A percentile compares a stretch with the other conserved stretches of the same genome.
phyloP scores from a whole-genome alignment of 805 yeast species.

The Starmerella gropengiesseri region DNA sequence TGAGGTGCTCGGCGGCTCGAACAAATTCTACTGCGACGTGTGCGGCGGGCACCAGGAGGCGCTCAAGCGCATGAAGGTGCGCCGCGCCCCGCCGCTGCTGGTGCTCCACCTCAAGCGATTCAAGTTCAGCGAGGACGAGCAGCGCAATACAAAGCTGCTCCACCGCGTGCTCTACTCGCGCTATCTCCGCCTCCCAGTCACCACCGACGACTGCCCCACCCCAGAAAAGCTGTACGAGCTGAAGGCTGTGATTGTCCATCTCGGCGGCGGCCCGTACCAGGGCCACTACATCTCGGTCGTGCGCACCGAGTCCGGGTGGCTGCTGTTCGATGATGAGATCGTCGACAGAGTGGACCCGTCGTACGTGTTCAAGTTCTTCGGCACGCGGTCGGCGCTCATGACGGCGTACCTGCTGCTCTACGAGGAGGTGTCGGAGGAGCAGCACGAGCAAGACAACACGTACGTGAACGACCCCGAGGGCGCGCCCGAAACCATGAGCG shows the following conservation, averaged over 20 bases:
- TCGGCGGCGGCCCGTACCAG: slow-evolving; percentile 96
- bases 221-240: slow-evolving; percentile 63
- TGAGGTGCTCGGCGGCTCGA: slow-evolving; percentile 75
- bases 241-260: slow-evolving; percentile 79
- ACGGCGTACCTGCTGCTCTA: slow-evolving; percentile 87
- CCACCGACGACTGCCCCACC: slow-evolving; percentile 44
- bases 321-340: slow-evolving; percentile 88
- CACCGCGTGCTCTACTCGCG: slow-evolving; percentile 75
- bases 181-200: slow-evolving; percentile 51
- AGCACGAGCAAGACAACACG: slow-evolving; percentile 14
- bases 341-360: slow-evolving; percentile 79
- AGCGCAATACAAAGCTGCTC: slow-evolving; percentile 73
- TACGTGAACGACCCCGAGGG: slow-evolving; percentile 1
- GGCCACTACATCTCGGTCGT: slow-evolving; percentile 90
- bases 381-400: slow-evolving; percentile 77
- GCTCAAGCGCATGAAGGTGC: slow-evolving; percentile 73
- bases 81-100: slow-evolving; percentile 62
- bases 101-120: slow-evolving; percentile 84
- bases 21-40: slow-evolving; percentile 85
- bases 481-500: neutral
- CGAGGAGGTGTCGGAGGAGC: slow-evolving; percentile 37
- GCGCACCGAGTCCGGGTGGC: slow-evolving; percentile 76
- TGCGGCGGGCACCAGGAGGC: slow-evolving; percentile 92
- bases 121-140: slow-evolving; percentile 75
- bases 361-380: slow-evolving; percentile 75